Base-by-base conservation (phyloP, 1,284 basidiomycete genomes). In the Pisolithus thermaeus region DNA sequence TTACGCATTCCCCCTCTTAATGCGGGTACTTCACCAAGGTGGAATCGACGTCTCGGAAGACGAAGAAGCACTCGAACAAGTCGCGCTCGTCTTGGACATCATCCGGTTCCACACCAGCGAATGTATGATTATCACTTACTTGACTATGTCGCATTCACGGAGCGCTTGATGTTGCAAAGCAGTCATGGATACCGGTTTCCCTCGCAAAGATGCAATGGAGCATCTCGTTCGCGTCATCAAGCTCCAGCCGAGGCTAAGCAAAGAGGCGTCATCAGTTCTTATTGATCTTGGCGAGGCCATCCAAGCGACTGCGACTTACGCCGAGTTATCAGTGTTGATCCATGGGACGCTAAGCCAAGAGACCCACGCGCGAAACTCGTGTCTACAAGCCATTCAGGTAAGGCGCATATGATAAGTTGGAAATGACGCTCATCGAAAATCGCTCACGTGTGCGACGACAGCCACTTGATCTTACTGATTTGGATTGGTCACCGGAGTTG, bases 381-480 rank as follows among this genome's bases (percentile, higher is more conserved):
- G 90, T 62, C 73, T 99, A n/a, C 94, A 97, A 63, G 81, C 94
- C 0, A 75, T 98, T 6, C 91, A 93, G 76, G 90, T 90, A 56
- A 22, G 42, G 32, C 30, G 40, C 58, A 92, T 84, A 87, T 90
- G 0, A 84, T 97, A 59, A 92, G 96, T 70, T 69, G 97, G 36
- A 97, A 45, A 39, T 48, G 27, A 50, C 49, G 41, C 28, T 49
- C 44, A 45, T 49, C 11, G 57, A 38, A 54, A 20, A 12, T 25
- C 53, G 18, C 23, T 46, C 2, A 14, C 16, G 4, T 27, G 28
- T 23, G 25, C 30, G 30, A 39, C 22, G 4, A 2, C 58, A 96
- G 90, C 88, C 93, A 0, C 88, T 99, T 59, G 97, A 99, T 71
- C 68, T 99, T 41, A 99, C 95, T 0, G 95, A 98, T 49, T 69